A percentile compares a stretch with the other conserved stretches of the same genome.
phyloP scores from a whole-genome alignment of 2,329 filamentous ascomycete species.

The Mycosphaerella sp. region DNA sequence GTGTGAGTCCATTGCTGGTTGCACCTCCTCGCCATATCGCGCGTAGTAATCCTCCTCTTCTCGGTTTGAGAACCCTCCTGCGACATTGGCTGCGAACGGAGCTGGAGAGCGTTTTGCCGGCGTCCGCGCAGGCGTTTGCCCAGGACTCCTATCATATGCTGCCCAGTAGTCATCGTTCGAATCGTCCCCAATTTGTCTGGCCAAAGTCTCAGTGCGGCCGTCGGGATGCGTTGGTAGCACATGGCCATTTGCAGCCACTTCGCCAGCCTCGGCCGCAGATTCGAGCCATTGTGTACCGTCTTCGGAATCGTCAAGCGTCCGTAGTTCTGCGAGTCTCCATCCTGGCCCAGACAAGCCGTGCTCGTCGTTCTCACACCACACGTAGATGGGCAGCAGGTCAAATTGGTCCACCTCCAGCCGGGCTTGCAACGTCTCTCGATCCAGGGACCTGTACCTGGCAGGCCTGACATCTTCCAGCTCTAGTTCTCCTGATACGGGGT shows the following conservation, averaged over 20 bases:
- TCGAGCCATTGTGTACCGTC: conserved; percentile 54
- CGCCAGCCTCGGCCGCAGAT: conserved; percentile 56
- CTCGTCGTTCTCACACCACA: conserved; percentile 63
- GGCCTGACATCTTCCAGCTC: conserved; percentile 63
- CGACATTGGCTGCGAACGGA: conserved; percentile 38
- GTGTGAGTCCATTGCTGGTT: conserved; percentile 73
- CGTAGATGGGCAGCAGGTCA: conserved; percentile 57
- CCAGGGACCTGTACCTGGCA: conserved; percentile 60
- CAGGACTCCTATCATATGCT: conserved; percentile 64
- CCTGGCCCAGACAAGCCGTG: conserved; percentile 51
- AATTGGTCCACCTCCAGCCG: conserved; percentile 57
- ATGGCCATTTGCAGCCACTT: conserved; percentile 24
- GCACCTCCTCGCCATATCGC: conserved; percentile 66
- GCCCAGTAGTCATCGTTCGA: conserved; percentile 69
- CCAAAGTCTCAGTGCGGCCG: conserved; percentile 13
- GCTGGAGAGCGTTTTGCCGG: conserved; percentile 60
- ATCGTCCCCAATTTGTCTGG: conserved; percentile 54
- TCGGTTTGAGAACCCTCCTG: conserved; percentile 19
- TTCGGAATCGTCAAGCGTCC: conserved; percentile 49
- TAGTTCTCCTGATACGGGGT: conserved; percentile 72
- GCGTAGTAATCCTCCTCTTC: conserved; percentile 68
- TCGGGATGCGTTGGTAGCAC: conserved; percentile 9
- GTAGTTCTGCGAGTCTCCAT: conserved; percentile 68
- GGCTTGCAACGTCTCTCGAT: conserved; percentile 67
- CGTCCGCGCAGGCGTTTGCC: conserved; percentile 44